phyloP scores from a whole-genome alignment of 208 protist species.

The Trypanosoma lewisi region DNA sequence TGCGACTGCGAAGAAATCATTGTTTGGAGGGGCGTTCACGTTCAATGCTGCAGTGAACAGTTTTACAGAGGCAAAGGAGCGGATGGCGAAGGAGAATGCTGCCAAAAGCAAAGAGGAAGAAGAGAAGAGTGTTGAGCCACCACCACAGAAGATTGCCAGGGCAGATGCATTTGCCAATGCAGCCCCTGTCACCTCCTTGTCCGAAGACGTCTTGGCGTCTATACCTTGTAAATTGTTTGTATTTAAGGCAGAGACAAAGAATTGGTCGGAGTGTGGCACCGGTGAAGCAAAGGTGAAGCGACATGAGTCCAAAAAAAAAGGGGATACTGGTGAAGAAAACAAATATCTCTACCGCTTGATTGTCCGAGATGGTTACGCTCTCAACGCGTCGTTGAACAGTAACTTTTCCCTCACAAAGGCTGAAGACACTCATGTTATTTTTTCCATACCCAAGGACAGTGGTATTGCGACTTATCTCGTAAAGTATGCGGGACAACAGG shows the following conservation, averaged over 20 bases:
- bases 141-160: neutral
- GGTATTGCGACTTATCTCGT: conserved; percentile 56
- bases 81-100: conserved; percentile 34
- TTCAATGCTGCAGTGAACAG: conserved; percentile 60
- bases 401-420: conserved; percentile 48
- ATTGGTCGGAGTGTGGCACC: conserved; percentile 65
- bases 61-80: conserved; percentile 71
- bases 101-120: neutral
- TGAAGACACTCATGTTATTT: conserved; percentile 52
- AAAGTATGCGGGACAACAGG: conserved; percentile 60
- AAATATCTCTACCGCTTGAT: conserved; percentile 56
- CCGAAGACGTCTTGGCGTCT: conserved; percentile 48
- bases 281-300: conserved; percentile 72
- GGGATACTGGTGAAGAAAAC: conserved; percentile 24
- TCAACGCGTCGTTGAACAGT: conserved; percentile 55
- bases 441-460: conserved; percentile 38
- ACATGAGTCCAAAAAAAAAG: conserved; percentile 16
- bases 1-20: neutral
- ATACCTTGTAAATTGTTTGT: conserved; percentile 60
- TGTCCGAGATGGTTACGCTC: conserved; percentile 78
- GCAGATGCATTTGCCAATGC: conserved; percentile 28
- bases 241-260: conserved; percentile 52
- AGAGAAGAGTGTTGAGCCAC: neutral
- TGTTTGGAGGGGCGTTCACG: conserved; percentile 45
- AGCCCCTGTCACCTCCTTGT: conserved; percentile 7